These are phyloP conservation scores for Aureobasidium vineae DNA, from an alignment of 2,329 filamentous ascomycete genomes.

Conservation along the genomic window DNA sequence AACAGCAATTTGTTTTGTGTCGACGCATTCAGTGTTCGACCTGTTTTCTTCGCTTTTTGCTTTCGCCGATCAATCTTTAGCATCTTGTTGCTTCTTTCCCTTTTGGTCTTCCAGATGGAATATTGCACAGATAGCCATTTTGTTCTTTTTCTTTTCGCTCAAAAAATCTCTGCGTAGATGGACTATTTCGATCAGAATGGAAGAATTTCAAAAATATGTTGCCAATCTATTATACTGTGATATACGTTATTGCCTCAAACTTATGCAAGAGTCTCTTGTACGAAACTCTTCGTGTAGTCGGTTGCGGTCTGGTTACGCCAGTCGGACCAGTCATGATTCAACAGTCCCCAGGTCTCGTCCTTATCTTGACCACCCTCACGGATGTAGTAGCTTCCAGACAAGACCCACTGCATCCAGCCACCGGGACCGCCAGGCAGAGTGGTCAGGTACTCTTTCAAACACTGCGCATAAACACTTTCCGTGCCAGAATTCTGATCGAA, in stretches of 20 bases:
- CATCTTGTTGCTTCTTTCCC: conserved; percentile 6
- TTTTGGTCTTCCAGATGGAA: conserved; percentile 6
- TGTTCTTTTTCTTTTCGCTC: neutral
- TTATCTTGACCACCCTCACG: conserved; percentile 54
- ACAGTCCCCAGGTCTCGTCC: conserved; percentile 57
- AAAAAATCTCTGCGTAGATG: neutral
- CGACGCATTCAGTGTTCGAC: neutral
- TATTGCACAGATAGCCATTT: conserved; percentile 4
- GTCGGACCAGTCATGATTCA: conserved; percentile 55
- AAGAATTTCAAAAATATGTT: neutral
- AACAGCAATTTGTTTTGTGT: conserved; percentile 20
- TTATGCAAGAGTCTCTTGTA: neutral
- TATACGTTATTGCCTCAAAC: neutral
- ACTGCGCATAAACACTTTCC: conserved; percentile 51
- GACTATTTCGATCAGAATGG: neutral
- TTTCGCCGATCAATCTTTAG: neutral
- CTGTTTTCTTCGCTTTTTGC: neutral
- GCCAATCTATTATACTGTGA: neutral
- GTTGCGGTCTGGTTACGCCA: conserved; percentile 18
- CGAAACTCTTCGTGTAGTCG: conserved; percentile 25
- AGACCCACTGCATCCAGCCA: conserved; percentile 59
- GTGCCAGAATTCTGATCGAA: conserved; percentile 50
- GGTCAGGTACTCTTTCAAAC: conserved; percentile 51
- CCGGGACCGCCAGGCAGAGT: conserved; percentile 47
- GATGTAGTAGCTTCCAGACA: conserved; percentile 55